A percentile compares a stretch with the other conserved stretches of the same genome.
phyloP scores from a whole-genome alignment of 441 rosid species.

The Pelargonium cotyledonis region DNA sequence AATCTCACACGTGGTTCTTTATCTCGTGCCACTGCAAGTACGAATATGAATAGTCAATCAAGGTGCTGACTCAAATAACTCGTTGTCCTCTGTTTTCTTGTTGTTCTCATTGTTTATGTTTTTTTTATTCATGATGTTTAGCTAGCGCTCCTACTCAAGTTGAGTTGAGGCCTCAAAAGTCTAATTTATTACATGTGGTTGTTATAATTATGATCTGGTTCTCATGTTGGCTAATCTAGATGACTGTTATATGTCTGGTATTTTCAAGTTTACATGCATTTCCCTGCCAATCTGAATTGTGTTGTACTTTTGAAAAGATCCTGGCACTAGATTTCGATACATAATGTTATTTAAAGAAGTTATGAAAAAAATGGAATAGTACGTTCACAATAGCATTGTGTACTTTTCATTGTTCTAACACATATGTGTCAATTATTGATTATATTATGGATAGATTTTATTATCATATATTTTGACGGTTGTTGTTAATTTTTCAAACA shows the following conservation, averaged over 20 bases:
- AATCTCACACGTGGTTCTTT: conserved; percentile 69
- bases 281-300: not conserved
- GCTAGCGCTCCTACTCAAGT: not conserved
- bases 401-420: not conserved
- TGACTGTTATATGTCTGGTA: not conserved
- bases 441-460: not conserved
- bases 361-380: not conserved
- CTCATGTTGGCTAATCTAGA: not conserved
- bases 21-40: conserved; percentile 87
- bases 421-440: not conserved
- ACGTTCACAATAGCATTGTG: not conserved
- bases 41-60: conserved; percentile 98
- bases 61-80: conserved; percentile 38
- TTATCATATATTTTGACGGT: not conserved
- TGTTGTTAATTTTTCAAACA: not conserved
- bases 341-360: not conserved
- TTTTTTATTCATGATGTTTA: not conserved
- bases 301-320: not conserved
- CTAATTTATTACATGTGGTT: not conserved
- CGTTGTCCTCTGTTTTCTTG: not conserved
- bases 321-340: not conserved
- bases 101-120: not conserved
- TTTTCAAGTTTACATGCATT: not conserved
- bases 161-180: not conserved
- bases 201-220: not conserved